Evolutionary conservation across 179 eudicot species (phyloP).

Genomic region (Silene coronaria): DNA sequence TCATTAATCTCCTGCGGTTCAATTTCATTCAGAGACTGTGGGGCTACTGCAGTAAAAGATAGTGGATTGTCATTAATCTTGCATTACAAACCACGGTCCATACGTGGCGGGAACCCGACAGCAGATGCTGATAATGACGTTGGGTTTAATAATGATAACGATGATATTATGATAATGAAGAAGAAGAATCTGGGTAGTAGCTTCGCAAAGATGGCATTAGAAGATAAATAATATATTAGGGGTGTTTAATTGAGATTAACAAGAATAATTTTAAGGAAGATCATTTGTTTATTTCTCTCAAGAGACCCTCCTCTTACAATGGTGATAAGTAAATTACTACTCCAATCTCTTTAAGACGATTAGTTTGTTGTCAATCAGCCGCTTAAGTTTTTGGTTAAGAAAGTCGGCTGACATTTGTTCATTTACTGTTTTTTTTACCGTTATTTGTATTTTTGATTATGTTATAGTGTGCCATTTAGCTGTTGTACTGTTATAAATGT

Average conservation of each 20-base stretch:
- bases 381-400: too few species aligned
- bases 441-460: background rate
- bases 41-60: conserved; percentile 40
- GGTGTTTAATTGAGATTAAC: conserved; percentile 76
- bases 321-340: conserved; percentile 49
- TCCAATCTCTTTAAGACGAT: background rate
- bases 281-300: conserved; percentile 28
- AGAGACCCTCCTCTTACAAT: conserved; percentile 70
- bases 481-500: background rate
- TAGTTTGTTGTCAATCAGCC: too few species aligned
- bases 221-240: conserved; percentile 85
- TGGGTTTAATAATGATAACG: conserved; percentile 10
- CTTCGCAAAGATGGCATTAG: conserved; percentile 32
- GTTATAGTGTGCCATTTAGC: background rate
- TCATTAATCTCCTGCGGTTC: conserved; percentile 81
- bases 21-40: conserved; percentile 61
- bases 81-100: conserved; percentile 47
- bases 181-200: conserved; percentile 29
- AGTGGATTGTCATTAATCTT: conserved; percentile 54
- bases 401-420: background rate
- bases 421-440: background rate
- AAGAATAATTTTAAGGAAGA: conserved; percentile 31
- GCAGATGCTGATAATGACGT: conserved; percentile 17
- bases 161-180: conserved; percentile 19
- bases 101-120: conserved; percentile 55